A percentile compares a stretch with the other conserved stretches of the same genome.
Evolutionary conservation across 768 basidiomycete genomes (phyloP).

Genomic region (Chalciporus piperatus): DNA sequence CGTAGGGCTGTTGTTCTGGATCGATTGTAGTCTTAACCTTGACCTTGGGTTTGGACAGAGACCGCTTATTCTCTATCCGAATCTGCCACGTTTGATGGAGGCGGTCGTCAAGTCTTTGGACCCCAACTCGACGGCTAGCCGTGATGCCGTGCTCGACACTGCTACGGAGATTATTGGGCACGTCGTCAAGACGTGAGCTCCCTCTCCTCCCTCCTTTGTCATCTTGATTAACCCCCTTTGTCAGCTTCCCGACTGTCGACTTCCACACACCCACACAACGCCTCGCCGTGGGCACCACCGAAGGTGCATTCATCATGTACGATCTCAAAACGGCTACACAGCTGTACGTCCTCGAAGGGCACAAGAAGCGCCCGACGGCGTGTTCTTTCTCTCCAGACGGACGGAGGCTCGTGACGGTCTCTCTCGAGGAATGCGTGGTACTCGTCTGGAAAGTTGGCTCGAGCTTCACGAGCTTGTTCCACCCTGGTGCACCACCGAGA

Average conservation of each 20-base stretch:
- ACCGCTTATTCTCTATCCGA: slow-evolving; percentile 80
- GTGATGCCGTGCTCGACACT: slow-evolving; percentile 84
- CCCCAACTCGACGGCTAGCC: slow-evolving; percentile 72
- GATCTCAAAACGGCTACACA: slow-evolving; percentile 95
- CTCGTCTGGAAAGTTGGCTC: slow-evolving; percentile 96
- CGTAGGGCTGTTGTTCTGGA: neutral
- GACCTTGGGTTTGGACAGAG: slow-evolving; percentile 43
- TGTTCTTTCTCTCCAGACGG: slow-evolving; percentile 95
- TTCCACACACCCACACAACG: slow-evolving; percentile 87
- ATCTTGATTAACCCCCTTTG: neutral
- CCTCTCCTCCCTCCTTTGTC: neutral
- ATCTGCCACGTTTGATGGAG: slow-evolving; percentile 83
- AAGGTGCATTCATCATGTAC: slow-evolving; percentile 94
- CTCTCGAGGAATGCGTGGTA: slow-evolving; percentile 78
- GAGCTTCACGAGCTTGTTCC: slow-evolving; percentile 86
- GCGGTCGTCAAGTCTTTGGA: slow-evolving; percentile 96
- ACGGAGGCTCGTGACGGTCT: slow-evolving; percentile 80
- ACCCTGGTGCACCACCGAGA: slow-evolving; percentile 85
- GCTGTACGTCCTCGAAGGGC: slow-evolving; percentile 91
- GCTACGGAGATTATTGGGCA: slow-evolving; percentile 94
- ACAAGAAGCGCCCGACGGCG: slow-evolving; percentile 76
- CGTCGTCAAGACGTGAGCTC: slow-evolving; percentile 83
- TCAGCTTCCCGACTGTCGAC: slow-evolving; percentile 89
- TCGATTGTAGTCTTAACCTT: neutral
- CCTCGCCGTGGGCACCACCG: slow-evolving; percentile 88